Evolutionary conservation across 2,329 filamentous ascomycete species (phyloP).

Genomic region (Aspergillus sp.): DNA sequence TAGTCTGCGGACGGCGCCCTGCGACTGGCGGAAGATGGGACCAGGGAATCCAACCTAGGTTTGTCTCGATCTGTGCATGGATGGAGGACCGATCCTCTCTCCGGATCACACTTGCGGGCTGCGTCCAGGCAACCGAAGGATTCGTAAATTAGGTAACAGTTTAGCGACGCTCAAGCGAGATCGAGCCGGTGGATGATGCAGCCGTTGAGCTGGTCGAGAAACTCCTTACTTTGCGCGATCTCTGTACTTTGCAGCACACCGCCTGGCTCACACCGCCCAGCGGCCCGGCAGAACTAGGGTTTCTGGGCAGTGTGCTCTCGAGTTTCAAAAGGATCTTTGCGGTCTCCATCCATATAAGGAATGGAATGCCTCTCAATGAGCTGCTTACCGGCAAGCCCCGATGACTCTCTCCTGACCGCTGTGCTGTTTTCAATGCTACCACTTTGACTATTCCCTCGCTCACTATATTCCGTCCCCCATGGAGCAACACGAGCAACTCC

Average conservation of each 20-base stretch:
- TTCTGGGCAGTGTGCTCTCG: neutral
- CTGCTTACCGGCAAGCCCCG: neutral
- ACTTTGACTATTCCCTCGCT: neutral
- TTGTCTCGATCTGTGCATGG: neutral
- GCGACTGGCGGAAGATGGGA: neutral
- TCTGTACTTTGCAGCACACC: neutral
- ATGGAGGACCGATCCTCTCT: neutral
- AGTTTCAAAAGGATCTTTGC: neutral
- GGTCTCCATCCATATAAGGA: neutral
- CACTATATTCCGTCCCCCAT: neutral
- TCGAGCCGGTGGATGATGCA: neutral
- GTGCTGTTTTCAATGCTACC: neutral
- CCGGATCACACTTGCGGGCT: neutral
- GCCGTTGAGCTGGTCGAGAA: neutral
- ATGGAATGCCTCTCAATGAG: neutral
- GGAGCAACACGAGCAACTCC: neutral
- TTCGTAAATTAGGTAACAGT: neutral
- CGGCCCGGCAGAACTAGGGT: neutral
- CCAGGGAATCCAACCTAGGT: neutral
- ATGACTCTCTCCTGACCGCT: neutral
- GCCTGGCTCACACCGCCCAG: neutral
- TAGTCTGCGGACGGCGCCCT: neutral
- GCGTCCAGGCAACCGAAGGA: slow-evolving; percentile 1
- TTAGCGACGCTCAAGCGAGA: neutral
- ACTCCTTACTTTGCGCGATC: neutral